Percentiles rank a stretch among this genome's conserved stretches.
Evolutionary conservation across 176 grass and related monocot genomes (phyloP).

Genomic region (Coix lacrymajobi): DNA sequence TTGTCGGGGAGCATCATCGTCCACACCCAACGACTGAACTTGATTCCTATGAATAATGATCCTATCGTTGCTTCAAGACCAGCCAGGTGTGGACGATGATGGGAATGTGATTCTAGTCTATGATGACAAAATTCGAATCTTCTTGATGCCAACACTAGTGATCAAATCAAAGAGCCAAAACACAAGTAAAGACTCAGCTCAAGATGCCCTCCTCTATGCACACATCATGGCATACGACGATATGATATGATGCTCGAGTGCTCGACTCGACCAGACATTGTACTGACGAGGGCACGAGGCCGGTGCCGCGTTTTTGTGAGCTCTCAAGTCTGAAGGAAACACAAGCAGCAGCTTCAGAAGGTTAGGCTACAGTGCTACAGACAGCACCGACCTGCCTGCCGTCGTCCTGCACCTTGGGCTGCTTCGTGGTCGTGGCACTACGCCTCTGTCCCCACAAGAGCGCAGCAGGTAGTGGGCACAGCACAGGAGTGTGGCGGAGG

Average conservation of each 20-base stretch:
- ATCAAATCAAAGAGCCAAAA: not conserved
- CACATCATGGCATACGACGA: not conserved
- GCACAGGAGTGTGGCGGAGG: conserved; percentile 11
- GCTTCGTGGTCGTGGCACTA: not conserved
- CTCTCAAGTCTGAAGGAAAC: too few relatives aligned
- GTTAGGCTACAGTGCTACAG: not conserved
- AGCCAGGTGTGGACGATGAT: conserved; percentile 9
- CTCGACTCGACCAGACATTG: not conserved
- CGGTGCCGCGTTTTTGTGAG: not conserved
- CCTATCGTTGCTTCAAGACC: conserved; percentile 1
- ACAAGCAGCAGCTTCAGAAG: not conserved
- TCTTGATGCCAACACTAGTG: not conserved
- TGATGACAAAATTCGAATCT: not conserved
- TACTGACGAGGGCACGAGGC: not conserved
- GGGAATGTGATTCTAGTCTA: conserved; percentile 21
- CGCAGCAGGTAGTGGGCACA: conserved; percentile 11
- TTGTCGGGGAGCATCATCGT: not conserved
- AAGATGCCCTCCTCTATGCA: not conserved
- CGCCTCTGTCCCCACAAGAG: not conserved
- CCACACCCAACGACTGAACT: not conserved
- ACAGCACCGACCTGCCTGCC: conserved; percentile 25
- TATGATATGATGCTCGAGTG: not conserved
- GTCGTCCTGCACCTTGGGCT: not conserved
- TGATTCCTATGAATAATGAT: not conserved
- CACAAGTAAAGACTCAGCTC: not conserved